Base-by-base conservation (phyloP, 2,329 filamentous ascomycete species). In the Myriosclerotinia scirpicola region DNA sequence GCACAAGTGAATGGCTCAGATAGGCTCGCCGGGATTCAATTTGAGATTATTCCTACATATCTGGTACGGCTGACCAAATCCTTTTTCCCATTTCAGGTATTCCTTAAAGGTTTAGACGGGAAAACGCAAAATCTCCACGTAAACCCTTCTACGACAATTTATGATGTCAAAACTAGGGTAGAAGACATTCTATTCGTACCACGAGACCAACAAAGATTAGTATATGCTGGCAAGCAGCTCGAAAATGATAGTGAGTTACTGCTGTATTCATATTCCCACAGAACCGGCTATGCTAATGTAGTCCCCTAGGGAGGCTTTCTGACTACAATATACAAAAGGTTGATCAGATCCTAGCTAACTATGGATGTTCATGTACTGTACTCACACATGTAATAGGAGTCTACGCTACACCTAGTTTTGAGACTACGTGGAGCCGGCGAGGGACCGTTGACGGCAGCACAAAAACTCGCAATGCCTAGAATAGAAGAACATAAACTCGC, bases 161-260 rank as follows among this genome's bases (percentile, higher is more conserved):
- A 96, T 88, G 97, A 97, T 87, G 92, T 97, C 83, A 97, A n/a
- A n/a, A n/a, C n/a, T n/a, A n/a, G n/a, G n/a, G n/a, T n/a, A n/a
- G n/a, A n/a, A n/a, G n/a, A n/a, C n/a, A n/a, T n/a, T n/a, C n/a
- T n/a, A n/a, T n/a, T n/a, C n/a, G n/a, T n/a, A n/a, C n/a, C n/a
- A n/a, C n/a, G n/a, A n/a, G n/a, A n/a, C n/a, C n/a, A n/a, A n/a
- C n/a, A n/a, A n/a, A n/a, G n/a, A 79, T 82, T 97, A 84, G 96
- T 97, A 84, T 97, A 96, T 81, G 92, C 92, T 77, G 93, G 93
- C 81, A 96, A 96, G 90, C 93, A 97, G 85, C 90, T 97, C 73
- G 92, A 96, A 87, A 93, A 97, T 84, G 92, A 92, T 64, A 34
- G 58, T 55, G 59, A 44, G 60, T 38, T 34, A 26, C n/a, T 14